A percentile compares a stretch with the other conserved stretches of the same genome.
Evolutionary conservation across 306 rosid genomes (phyloP).

Genomic region (Vicia villosa): DNA sequence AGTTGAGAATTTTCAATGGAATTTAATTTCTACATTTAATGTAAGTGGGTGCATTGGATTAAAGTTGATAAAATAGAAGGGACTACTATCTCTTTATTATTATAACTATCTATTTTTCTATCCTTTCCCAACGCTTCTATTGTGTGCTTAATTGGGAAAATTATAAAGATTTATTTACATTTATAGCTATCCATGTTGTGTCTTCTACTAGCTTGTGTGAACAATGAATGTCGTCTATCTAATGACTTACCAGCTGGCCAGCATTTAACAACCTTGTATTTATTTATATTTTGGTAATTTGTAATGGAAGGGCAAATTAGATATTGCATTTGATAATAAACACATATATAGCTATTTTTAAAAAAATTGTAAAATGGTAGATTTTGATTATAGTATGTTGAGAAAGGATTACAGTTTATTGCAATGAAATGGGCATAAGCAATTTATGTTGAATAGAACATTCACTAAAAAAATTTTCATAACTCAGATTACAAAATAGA

Average conservation of each 20-base stretch:
- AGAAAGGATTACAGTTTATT: too few relatives aligned
- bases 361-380: too few relatives aligned
- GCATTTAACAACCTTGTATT: too few relatives aligned
- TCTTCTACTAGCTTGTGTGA: not conserved
- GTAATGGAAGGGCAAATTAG: too few relatives aligned
- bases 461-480: too few relatives aligned
- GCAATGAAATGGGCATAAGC: too few relatives aligned
- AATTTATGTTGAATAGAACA: too few relatives aligned
- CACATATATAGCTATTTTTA: too few relatives aligned
- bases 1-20: constrained; percentile 69
- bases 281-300: too few relatives aligned
- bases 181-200: not conserved
- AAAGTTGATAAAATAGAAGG: not conserved
- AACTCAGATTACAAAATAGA: too few relatives aligned
- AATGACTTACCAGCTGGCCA: not conserved
- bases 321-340: too few relatives aligned
- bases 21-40: constrained; percentile 70
- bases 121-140: not conserved
- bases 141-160: not conserved
- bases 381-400: too few relatives aligned
- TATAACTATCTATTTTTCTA: not conserved
- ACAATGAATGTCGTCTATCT: not conserved
- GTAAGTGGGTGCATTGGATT: constrained; percentile 43
- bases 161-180: not conserved
- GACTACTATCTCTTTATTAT: not conserved